Base-by-base conservation (phyloP, 805 yeast genomes). In the Kodamaea laetipori region DNA sequence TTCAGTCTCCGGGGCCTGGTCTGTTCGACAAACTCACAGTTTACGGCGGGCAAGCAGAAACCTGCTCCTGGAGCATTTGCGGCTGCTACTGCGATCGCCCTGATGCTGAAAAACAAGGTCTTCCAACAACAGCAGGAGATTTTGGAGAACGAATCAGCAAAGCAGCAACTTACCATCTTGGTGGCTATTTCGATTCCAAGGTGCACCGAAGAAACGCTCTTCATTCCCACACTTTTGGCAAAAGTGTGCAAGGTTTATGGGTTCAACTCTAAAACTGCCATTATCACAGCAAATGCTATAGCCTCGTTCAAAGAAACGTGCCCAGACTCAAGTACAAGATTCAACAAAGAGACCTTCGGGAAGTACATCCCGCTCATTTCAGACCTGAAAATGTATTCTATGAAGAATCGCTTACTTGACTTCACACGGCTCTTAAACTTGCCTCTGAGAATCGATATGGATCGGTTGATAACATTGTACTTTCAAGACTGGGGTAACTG, bases 401-500 rank as follows among this genome's bases (percentile, higher is more conserved):
- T n/a, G 28, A 21, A 21, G 17, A 35, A 21, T 23, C 38, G 28
- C 10, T 12, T 17, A 6, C 9, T 13, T 13, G 34, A 30, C 9
- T 30, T 30, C 19, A 30, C 17, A n/a, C 13, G 17, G 19, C 34
- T 30, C n/a, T 30, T 30, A 19, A 30, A 30, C 34, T 30, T 30
- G 18, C 34, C 34, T 4, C 18, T 82, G 16, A 73, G 83, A 43
- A 59, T 79, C 17, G 79, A 80, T 45, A 60, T 87, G 44, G 96
- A 90, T 60, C 80, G 81, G 18, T 71, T 86, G 23, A 74, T 86
- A 13, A 74, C 84, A 0, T 58, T 80, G 3, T 90, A 77, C 57
- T 89, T 88, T 63, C 81, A 80, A 48, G 83, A 84, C 45, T 90
- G 96, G 95, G 83, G 86, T 21, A 72, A 77, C 18, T 63, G 80